These are phyloP conservation scores for Candida methanosorbosa DNA, from an alignment of 805 yeast species.

Conservation along the genomic window DNA sequence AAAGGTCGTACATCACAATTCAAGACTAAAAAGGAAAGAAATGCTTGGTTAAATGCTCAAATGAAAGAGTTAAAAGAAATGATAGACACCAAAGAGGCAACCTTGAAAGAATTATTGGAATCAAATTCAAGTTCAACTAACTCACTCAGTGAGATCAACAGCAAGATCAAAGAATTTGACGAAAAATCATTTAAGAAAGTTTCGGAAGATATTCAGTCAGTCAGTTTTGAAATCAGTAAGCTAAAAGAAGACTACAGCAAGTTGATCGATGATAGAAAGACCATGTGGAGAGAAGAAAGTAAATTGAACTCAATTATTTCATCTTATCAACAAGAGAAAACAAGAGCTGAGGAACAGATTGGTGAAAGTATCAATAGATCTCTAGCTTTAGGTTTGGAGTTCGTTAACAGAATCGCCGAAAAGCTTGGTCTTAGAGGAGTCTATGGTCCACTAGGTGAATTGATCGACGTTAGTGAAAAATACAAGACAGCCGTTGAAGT, in stretches of 20 bases:
- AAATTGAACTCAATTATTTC: slow-evolving; percentile 48
- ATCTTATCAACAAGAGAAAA: slow-evolving; percentile 46
- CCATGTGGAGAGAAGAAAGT: slow-evolving; percentile 73
- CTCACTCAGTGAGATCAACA: slow-evolving; percentile 26
- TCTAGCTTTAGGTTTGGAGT: slow-evolving; percentile 58
- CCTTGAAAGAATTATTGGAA: slow-evolving; percentile 11
- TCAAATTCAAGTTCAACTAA: slow-evolving; percentile 23
- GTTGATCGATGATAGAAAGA: slow-evolving; percentile 59
- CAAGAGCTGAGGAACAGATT: slow-evolving; percentile 49
- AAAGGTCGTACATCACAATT: slow-evolving; percentile 64
- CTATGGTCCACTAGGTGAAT: slow-evolving; percentile 79
- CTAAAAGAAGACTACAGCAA: slow-evolving; percentile 33
- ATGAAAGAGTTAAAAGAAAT: slow-evolving; percentile 27
- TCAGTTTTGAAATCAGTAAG: slow-evolving; percentile 18
- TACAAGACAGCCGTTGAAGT: slow-evolving; percentile 84
- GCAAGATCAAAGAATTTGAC: slow-evolving; percentile 5
- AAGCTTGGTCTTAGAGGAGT: slow-evolving; percentile 56
- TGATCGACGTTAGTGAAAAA: slow-evolving; percentile 72
- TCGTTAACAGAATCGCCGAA: slow-evolving; percentile 55
- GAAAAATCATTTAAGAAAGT: neutral
- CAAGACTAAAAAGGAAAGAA: slow-evolving; percentile 45
- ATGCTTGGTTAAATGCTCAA: slow-evolving; percentile 54
- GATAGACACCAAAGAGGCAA: slow-evolving; percentile 7
- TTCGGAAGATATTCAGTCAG: slow-evolving; percentile 22
- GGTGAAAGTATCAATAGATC: slow-evolving; percentile 70